A percentile compares a stretch with the other conserved stretches of the same genome.
phyloP scores from a whole-genome alignment of 2,329 filamentous ascomycete genomes.

The Hymenoscyphus occultus region DNA sequence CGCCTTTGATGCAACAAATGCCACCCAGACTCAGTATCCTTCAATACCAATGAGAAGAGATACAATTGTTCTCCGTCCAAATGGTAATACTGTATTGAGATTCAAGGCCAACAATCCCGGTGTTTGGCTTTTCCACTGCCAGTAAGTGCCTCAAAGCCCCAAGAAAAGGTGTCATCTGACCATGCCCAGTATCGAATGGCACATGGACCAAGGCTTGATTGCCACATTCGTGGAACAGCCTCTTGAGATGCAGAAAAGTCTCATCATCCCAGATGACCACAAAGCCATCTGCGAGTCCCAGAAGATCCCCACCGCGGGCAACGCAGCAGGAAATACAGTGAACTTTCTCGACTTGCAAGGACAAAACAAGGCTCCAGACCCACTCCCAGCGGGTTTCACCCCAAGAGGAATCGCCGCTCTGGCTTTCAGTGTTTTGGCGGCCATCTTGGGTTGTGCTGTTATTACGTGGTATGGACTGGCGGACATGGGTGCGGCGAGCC shows the following conservation, averaged over 20 bases:
- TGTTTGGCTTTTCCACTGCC: conserved; percentile 75
- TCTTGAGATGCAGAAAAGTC: conserved; percentile 31
- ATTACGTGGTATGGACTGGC: conserved; percentile 34
- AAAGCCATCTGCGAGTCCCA: conserved; percentile 54
- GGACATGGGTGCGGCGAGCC: conserved; percentile 34
- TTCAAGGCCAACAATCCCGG: conserved; percentile 67
- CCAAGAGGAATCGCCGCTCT: conserved; percentile 34
- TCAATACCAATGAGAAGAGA: conserved; percentile 64
- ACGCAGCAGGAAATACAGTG: conserved; percentile 69
- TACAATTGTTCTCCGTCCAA: conserved; percentile 61
- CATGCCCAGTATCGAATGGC: conserved; percentile 71
- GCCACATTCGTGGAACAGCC: conserved; percentile 51
- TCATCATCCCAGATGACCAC: conserved; percentile 59
- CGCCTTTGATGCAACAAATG: conserved; percentile 47
- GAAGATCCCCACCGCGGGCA: conserved; percentile 56
- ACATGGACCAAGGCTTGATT: conserved; percentile 64
- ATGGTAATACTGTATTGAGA: conserved; percentile 67
- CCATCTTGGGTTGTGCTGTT: conserved; percentile 30
- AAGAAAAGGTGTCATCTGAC: neutral
- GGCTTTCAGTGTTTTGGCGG: conserved; percentile 32
- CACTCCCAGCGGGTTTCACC: conserved; percentile 34
- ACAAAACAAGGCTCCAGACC: conserved; percentile 34
- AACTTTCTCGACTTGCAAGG: conserved; percentile 63
- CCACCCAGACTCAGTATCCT: conserved; percentile 48
- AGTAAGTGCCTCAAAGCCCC: conserved; percentile 43